These are phyloP conservation scores for Puccinellia tenuiflora DNA, from an alignment of 176 grass and related monocot genomes.

Conservation along the genomic window DNA sequence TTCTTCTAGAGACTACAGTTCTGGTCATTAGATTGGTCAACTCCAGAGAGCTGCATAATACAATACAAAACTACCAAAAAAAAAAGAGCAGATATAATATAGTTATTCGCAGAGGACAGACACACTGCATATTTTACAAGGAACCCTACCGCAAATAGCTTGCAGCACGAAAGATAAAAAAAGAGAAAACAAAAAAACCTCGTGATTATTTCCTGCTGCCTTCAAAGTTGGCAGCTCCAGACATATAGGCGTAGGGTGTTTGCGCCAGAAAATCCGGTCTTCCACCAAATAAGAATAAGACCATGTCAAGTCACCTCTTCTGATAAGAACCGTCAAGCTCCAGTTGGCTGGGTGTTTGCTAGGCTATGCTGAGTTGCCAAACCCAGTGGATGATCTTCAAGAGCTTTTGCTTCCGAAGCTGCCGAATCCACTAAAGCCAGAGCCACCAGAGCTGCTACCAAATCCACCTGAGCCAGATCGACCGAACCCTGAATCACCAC, in stretches of 20 bases:
- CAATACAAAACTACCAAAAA: conserved; percentile 12
- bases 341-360: not conserved
- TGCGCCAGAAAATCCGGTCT: not conserved
- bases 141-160: not conserved
- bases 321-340: not conserved
- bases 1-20: not conserved
- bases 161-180: not conserved
- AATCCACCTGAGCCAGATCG: conserved; percentile 28
- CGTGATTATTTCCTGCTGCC: conserved; percentile 36
- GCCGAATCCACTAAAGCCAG: conserved; percentile 48
- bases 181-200: not conserved
- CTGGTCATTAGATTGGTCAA: not conserved
- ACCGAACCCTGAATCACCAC: conserved; percentile 6
- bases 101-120: conserved; percentile 15
- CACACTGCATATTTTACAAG: conserved; percentile 53
- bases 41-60: not conserved
- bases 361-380: conserved; percentile 29
- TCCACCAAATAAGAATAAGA: not conserved
- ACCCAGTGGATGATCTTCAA: conserved; percentile 11
- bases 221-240: not conserved
- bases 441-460: conserved; percentile 38
- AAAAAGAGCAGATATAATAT: conserved; percentile 9
- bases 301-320: not conserved
- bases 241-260: not conserved
- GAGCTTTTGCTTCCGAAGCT: conserved; percentile 38